Conservation (phyloP, 2,329 filamentous ascomycete genomes). For the Phaeophleospora eucalypticola region DNA sequence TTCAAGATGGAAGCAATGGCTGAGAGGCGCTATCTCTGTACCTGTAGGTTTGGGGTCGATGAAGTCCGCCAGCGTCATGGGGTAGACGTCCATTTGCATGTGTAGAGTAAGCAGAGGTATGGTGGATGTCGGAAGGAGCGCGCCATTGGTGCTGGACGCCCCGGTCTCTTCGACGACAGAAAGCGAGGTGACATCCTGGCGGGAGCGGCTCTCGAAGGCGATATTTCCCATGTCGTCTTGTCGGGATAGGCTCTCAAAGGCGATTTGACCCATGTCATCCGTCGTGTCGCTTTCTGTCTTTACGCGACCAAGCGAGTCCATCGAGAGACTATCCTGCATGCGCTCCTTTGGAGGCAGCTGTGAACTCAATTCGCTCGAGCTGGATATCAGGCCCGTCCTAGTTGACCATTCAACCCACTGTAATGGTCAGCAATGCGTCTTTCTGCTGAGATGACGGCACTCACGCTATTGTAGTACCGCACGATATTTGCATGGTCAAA, state of each 20-base stretch:
- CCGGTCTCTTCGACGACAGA: not conserved
- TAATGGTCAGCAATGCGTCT: not conserved
- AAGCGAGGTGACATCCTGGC: not conserved
- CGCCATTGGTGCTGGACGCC: not conserved
- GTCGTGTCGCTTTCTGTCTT: conserved; percentile 18
- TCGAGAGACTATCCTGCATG: not conserved
- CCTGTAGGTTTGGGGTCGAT: conserved; percentile 39
- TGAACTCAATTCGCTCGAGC: conserved; percentile 6
- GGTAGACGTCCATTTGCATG: conserved; percentile 66
- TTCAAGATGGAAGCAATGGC: conserved; percentile 60
- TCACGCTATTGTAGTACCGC: conserved; percentile 55
- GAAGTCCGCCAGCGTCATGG: conserved; percentile 58
- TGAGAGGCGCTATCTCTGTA: conserved; percentile 24
- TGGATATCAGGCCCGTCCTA: not conserved
- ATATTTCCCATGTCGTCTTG: conserved; percentile 11
- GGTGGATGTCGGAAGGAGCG: not conserved
- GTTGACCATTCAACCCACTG: conserved; percentile 54
- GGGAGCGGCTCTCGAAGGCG: conserved; percentile 13
- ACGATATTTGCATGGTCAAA: conserved; percentile 64
- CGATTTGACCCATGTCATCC: conserved; percentile 10
- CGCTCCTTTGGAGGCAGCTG: not conserved
- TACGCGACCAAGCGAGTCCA: conserved; percentile 11
- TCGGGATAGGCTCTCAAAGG: conserved; percentile 14
- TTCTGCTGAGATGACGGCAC: not conserved
- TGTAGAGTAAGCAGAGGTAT: conserved; percentile 43